Conservation (phyloP, 805 yeast genomes). For the Priceomyces castillae region DNA sequence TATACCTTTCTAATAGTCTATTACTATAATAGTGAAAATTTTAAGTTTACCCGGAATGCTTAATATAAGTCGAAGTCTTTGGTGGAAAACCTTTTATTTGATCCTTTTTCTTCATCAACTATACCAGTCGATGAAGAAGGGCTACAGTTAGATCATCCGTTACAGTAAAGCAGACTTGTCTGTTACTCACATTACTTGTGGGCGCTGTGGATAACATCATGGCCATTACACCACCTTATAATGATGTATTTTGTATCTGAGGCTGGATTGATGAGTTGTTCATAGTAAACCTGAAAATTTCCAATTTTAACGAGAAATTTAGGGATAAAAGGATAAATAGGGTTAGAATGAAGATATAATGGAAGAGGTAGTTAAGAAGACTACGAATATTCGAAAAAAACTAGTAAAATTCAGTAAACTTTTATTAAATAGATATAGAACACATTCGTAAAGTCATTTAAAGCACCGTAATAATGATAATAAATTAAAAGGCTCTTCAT, state of each 20-base stretch:
- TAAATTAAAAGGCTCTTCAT: neutral
- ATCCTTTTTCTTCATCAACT: slow-evolving; percentile 43
- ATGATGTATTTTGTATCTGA: slow-evolving; percentile 41
- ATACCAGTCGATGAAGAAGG: slow-evolving; percentile 58
- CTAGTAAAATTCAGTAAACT: no score
- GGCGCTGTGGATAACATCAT: slow-evolving; percentile 56
- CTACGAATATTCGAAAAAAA: no score
- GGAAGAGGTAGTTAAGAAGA: no score
- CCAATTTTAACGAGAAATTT: no score
- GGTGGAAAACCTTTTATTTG: neutral
- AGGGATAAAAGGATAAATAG: no score
- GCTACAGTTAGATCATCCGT: slow-evolving; percentile 38
- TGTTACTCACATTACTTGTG: slow-evolving; percentile 24
- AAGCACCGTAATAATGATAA: neutral
- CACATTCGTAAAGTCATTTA: slow-evolving; percentile 1
- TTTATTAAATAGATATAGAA: slow-evolving; percentile 2
- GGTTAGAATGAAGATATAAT: no score
- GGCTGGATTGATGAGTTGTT: slow-evolving; percentile 23
- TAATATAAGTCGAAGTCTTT: neutral
- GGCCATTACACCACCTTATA: slow-evolving; percentile 47
- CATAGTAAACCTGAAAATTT: no score
- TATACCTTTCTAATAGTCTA: no score
- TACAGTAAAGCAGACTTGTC: slow-evolving; percentile 22
- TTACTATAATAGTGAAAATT: neutral
- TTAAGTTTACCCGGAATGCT: slow-evolving; percentile 6